Evolutionary conservation across 306 rosid species (phyloP), one percentile per base, ranked within the genome.

Genomic region (Glycine latifolia): DNA sequence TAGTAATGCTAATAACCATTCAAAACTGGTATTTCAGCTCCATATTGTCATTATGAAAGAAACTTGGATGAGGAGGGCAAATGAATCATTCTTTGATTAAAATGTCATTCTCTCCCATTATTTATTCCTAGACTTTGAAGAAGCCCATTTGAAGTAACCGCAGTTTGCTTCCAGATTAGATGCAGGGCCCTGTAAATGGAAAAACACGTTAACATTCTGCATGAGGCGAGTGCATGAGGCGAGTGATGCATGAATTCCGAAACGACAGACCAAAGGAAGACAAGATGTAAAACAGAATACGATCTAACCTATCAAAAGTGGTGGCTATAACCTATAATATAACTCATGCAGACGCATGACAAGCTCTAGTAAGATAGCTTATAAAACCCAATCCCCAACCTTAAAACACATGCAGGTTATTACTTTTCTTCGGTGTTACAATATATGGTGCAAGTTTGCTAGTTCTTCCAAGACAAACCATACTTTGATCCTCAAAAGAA

Each of bases 111-210:
- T 4, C 49, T 14, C 26, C 67, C 81, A 47, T 86, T 84, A 79
- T 76, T 87, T 86, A 41, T 79, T 85, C 80, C 87, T 91, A 80
- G 96, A 83, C 88, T 95, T 95, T n/a, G 92, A 91, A 56, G 89
- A 85, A 72, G 97, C 98, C 97, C 98, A 96, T 86, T 91, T 89
- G 73, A 91, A 95, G 89, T 79, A 93, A 81, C 91, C 89, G 77
- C 99, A 93, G 79, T 93, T 95, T 81, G 99, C 98, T 81, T 93
- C 97, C n/a, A 92, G 87, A 79, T 95, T 89, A 65, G 94, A 91
- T 65, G 93, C 88, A 70, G 99, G 98, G 43, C 98, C 98, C 98
- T 93, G 91, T 7, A 77, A 67, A 79, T 75, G 82, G 41, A 82
- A 67, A 74, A 46, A 12, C 71, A 74, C 44, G 56, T 77, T 44